Conservation (phyloP, 192 early-diverging fungal genomes). For the Glomus cerebriforme region DNA sequence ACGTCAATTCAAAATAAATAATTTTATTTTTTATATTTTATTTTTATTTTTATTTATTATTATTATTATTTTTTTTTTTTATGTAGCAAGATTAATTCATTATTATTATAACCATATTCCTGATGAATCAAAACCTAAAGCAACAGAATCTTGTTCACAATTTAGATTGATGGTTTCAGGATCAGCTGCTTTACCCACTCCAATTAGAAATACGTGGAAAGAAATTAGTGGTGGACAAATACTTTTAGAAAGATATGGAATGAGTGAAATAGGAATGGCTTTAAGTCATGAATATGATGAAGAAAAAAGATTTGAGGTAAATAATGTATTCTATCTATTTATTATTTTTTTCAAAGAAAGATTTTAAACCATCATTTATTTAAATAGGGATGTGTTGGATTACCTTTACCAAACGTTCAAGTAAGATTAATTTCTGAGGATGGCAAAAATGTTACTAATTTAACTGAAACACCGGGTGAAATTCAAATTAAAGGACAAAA, state of each 20-base stretch:
- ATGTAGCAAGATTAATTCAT: slow-evolving; percentile 61
- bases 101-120: slow-evolving; percentile 52
- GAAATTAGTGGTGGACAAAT: slow-evolving; percentile 66
- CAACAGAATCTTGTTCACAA: slow-evolving; percentile 53
- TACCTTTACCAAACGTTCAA: slow-evolving; percentile 70
- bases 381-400: slow-evolving; percentile 68
- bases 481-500: slow-evolving; percentile 73
- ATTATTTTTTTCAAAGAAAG: slow-evolving; percentile 16
- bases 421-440: slow-evolving; percentile 58
- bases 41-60: not conserved
- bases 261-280: slow-evolving; percentile 93
- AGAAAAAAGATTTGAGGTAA: slow-evolving; percentile 40
- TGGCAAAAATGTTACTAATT: slow-evolving; percentile 52
- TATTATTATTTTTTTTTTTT: not conserved
- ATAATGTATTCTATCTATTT: not conserved
- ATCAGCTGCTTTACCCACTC: slow-evolving; percentile 71
- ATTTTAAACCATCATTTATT: not conserved
- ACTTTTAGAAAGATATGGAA: slow-evolving; percentile 85
- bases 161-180: slow-evolving; percentile 82
- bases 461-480: slow-evolving; percentile 59
- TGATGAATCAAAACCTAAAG: slow-evolving; percentile 39
- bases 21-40: not conserved
- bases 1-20: too few species aligned
- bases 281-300: slow-evolving; percentile 60
- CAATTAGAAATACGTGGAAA: slow-evolving; percentile 71